A percentile compares a stretch with the other conserved stretches of the same genome.
Evolutionary conservation across 2,329 filamentous ascomycete genomes (phyloP).

Genomic region (Botrytis aclada): DNA sequence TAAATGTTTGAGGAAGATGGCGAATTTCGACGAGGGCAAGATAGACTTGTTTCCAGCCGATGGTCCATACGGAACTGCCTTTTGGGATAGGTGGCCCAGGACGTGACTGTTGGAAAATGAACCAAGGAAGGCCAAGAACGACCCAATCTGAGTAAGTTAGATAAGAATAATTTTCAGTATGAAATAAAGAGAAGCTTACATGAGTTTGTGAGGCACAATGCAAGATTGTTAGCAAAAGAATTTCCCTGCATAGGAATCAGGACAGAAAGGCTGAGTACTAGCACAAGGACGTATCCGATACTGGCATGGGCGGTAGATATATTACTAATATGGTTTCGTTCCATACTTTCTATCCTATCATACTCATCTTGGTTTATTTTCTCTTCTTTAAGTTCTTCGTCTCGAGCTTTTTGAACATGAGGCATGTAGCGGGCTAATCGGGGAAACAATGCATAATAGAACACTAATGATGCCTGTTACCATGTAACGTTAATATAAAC

Average conservation of each 20-base stretch:
- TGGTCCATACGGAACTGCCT: constrained; percentile 41
- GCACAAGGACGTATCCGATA: constrained; percentile 42
- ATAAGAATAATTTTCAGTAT: not conserved
- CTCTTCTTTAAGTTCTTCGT: constrained; percentile 41
- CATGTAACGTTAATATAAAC: not conserved
- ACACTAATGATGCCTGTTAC: constrained; percentile 41
- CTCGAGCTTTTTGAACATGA: constrained; percentile 42
- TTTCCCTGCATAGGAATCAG: constrained; percentile 41
- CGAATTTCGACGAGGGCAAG: constrained; percentile 41
- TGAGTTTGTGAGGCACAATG: constrained; percentile 42
- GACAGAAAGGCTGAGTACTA: constrained; percentile 42
- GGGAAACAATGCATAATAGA: constrained; percentile 44
- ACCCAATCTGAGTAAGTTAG: constrained; percentile 40
- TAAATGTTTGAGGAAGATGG: constrained; percentile 42
- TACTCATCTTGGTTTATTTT: constrained; percentile 41
- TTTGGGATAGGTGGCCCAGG: constrained; percentile 42
- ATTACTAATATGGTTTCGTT: constrained; percentile 44
- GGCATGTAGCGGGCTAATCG: constrained; percentile 42
- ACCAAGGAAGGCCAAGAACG: constrained; percentile 44
- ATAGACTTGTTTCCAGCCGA: constrained; percentile 44
- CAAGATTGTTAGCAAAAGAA: constrained; percentile 41
- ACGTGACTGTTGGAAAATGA: constrained; percentile 43
- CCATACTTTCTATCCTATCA: constrained; percentile 43
- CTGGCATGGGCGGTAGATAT: constrained; percentile 45
- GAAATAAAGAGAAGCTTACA: constrained; percentile 34